Conservation (phyloP, 495 filamentous ascomycete species). For the Penicillium subrubescens region DNA sequence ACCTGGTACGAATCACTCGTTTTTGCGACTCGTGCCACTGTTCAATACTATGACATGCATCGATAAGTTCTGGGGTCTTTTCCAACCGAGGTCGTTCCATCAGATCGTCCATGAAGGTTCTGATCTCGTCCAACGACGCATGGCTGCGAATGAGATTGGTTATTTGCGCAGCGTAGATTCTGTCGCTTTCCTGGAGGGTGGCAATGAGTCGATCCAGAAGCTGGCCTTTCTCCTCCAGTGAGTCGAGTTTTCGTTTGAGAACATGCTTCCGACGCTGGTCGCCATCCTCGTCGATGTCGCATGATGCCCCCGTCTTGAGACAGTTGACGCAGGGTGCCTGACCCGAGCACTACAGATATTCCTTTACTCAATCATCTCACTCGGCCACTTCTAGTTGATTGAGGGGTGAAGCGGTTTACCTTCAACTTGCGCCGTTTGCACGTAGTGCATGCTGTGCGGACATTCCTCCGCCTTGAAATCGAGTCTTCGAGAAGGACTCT, state of each 20-base stretch:
- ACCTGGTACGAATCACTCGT: background rate
- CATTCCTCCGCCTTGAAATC: background rate
- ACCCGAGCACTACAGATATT: slow-evolving; percentile 33
- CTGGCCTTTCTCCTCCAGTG: slow-evolving; percentile 34
- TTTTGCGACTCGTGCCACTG: slow-evolving; percentile 1
- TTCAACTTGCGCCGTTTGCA: background rate
- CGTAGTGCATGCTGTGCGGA: background rate
- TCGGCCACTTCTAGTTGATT: background rate
- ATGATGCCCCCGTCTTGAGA: slow-evolving; percentile 30
- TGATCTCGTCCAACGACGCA: slow-evolving; percentile 34
- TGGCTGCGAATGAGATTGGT: slow-evolving; percentile 41
- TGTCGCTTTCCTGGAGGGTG: slow-evolving; percentile 29
- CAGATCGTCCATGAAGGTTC: slow-evolving; percentile 32
- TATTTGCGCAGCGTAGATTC: slow-evolving; percentile 23
- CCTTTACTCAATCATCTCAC: background rate
- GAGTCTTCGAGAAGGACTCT: background rate
- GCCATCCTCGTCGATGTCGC: slow-evolving; percentile 33
- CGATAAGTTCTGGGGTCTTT: slow-evolving; percentile 28
- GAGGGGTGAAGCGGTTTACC: background rate
- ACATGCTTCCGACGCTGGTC: slow-evolving; percentile 39
- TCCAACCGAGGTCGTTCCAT: slow-evolving; percentile 27
- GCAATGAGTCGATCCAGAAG: slow-evolving; percentile 31
- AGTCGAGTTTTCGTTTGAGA: slow-evolving; percentile 40
- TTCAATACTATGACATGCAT: slow-evolving; percentile 4
- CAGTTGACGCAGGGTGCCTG: slow-evolving; percentile 37